Percentiles rank a stretch among this genome's conserved stretches.
phyloP scores from a whole-genome alignment of 495 filamentous ascomycete species.

The Aspergillus ostianus region DNA sequence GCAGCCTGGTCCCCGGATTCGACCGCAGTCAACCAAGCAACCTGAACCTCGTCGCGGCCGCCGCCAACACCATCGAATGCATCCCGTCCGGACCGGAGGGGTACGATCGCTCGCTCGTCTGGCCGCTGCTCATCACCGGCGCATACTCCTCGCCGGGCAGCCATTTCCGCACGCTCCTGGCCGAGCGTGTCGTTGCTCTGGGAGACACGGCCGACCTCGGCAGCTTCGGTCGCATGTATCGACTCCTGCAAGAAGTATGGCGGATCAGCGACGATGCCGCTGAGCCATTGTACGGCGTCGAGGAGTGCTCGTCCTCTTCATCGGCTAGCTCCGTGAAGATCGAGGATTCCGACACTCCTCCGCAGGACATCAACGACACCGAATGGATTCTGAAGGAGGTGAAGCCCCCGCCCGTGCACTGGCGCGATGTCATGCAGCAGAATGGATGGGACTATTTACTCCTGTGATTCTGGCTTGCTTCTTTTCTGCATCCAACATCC shows the following conservation, averaged over 20 bases:
- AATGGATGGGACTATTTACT: conserved; percentile 92
- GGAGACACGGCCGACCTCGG: conserved; percentile 76
- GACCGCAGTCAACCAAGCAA: conserved; percentile 67
- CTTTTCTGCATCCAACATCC: neutral
- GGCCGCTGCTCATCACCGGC: conserved; percentile 88
- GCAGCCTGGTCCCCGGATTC: conserved; percentile 87
- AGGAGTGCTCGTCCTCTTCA: conserved; percentile 25
- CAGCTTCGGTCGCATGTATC: conserved; percentile 80
- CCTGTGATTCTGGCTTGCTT: conserved; percentile 53
- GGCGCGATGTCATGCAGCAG: conserved; percentile 90
- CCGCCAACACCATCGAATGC: conserved; percentile 67
- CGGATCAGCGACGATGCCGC: conserved; percentile 58
- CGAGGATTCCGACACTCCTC: conserved; percentile 22
- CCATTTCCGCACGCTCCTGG: conserved; percentile 71
- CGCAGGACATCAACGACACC: conserved; percentile 2
- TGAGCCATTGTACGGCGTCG: conserved; percentile 18
- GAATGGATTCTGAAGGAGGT: conserved; percentile 15
- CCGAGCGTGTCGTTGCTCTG: conserved; percentile 65
- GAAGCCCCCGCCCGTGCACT: conserved; percentile 61
- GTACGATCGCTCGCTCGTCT: conserved; percentile 87
- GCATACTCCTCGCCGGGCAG: conserved; percentile 67
- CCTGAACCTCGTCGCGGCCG: conserved; percentile 68
- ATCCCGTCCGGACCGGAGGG: conserved; percentile 80
- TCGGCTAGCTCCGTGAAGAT: conserved; percentile 20
- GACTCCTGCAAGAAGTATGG: conserved; percentile 83